These are phyloP conservation scores for Pelargonium australe DNA, from an alignment of 441 rosid genomes.

Conservation along the genomic window DNA sequence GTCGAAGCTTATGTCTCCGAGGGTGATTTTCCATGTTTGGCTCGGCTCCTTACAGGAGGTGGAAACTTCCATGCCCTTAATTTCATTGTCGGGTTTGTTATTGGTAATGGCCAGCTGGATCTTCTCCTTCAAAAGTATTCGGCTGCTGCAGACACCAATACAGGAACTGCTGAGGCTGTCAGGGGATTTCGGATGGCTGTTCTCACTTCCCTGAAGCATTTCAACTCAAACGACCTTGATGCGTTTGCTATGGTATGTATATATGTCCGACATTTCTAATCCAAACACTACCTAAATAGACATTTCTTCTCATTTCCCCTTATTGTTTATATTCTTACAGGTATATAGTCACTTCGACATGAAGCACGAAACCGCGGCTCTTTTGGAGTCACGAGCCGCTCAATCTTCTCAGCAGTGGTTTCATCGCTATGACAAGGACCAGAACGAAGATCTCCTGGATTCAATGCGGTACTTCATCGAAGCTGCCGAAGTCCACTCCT, in stretches of 20 bases:
- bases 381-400: conserved; percentile 78
- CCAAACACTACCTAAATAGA: background rate
- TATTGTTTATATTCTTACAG: conserved; percentile 35
- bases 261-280: background rate
- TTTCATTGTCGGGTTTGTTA: conserved; percentile 90
- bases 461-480: conserved; percentile 90
- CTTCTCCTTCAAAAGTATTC: conserved; percentile 92
- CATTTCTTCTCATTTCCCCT: background rate
- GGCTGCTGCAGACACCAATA: conserved; percentile 77
- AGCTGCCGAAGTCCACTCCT: conserved; percentile 90
- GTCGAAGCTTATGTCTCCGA: conserved; percentile 89
- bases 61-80: conserved; percentile 94
- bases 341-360: conserved; percentile 94
- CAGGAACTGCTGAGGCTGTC: conserved; percentile 80
- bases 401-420: conserved; percentile 78
- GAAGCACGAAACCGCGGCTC: conserved; percentile 93
- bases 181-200: conserved; percentile 98
- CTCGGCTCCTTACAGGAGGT: conserved; percentile 89
- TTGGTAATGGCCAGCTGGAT: conserved; percentile 91
- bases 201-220: conserved; percentile 82
- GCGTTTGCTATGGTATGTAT: conserved; percentile 90
- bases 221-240: conserved; percentile 79
- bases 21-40: conserved; percentile 93
- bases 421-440: conserved; percentile 69
- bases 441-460: conserved; percentile 89